Percentiles rank a stretch among this genome's conserved stretches.
Conservation (phyloP, 148 eudicot species). For the Fallopia convolvulus region DNA sequence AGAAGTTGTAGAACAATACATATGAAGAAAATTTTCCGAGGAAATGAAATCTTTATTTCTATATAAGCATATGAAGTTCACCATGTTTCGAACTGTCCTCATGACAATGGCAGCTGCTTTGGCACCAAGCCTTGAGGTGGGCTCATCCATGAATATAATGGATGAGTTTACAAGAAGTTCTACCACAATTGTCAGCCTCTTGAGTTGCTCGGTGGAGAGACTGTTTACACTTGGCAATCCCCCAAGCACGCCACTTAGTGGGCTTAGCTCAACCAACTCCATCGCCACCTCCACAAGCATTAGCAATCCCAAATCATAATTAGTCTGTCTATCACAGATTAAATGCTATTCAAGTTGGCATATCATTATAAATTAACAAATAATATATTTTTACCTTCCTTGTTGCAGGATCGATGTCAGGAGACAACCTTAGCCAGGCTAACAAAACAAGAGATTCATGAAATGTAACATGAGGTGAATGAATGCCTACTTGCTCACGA, state of each 20-base stretch:
- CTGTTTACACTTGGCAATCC: conserved; percentile 14
- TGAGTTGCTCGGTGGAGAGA: conserved; percentile 17
- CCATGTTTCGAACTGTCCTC: conserved; percentile 17
- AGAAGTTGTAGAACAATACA: no score
- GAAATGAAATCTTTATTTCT: no score
- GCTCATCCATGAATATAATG: conserved; percentile 18
- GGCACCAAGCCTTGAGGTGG: conserved; percentile 16
- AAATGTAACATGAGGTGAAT: conserved; percentile 16
- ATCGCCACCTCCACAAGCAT: conserved; percentile 13
- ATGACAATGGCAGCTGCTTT: conserved; percentile 18
- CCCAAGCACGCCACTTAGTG: conserved; percentile 10
- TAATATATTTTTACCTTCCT: neutral
- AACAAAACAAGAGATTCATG: conserved; percentile 12
- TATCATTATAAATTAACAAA: neutral
- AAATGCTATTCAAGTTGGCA: neutral
- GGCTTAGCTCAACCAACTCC: conserved; percentile 11
- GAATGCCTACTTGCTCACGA: conserved; percentile 13
- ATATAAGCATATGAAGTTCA: no score
- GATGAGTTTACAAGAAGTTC: conserved; percentile 17
- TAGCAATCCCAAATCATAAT: conserved; percentile 8
- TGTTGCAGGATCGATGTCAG: conserved; percentile 7
- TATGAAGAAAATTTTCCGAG: no score
- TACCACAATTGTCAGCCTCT: conserved; percentile 18
- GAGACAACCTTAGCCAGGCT: conserved; percentile 15
- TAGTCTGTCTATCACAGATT: no score